Evolutionary conservation across 2,329 filamentous ascomycete genomes (phyloP).

Genomic region (Fusarium napiforme): DNA sequence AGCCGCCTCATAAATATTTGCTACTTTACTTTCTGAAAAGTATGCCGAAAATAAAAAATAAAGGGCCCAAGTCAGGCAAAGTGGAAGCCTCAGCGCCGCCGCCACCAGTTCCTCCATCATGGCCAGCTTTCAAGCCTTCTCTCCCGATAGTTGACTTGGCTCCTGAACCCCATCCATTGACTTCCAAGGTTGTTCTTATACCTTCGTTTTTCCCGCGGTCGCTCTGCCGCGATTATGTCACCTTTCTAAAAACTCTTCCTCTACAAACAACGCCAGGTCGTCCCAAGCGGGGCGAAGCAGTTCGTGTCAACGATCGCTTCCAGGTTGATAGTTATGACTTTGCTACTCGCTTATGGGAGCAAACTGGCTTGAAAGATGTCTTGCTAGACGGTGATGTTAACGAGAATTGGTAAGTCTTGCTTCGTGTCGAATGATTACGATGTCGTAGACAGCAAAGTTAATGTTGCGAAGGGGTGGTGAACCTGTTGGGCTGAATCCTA

Average conservation of each 20-base stretch:
- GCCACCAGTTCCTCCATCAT: slow-evolving; percentile 57
- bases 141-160: slow-evolving; percentile 73
- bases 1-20: not conserved
- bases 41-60: slow-evolving; percentile 50
- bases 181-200: slow-evolving; percentile 76
- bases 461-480: slow-evolving; percentile 76
- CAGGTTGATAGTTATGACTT: slow-evolving; percentile 82
- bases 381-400: slow-evolving; percentile 55
- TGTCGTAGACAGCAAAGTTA: slow-evolving; percentile 22
- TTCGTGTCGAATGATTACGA: not conserved
- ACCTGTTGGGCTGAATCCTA: slow-evolving; percentile 85
- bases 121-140: slow-evolving; percentile 78
- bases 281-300: slow-evolving; percentile 82
- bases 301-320: slow-evolving; percentile 89
- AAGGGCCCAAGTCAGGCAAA: slow-evolving; percentile 44
- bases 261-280: slow-evolving; percentile 81
- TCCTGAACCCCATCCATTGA: slow-evolving; percentile 62
- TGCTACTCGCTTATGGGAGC: slow-evolving; percentile 78
- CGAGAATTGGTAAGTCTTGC: slow-evolving; percentile 57
- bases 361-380: slow-evolving; percentile 77
- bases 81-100: slow-evolving; percentile 33
- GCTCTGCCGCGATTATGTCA: slow-evolving; percentile 80
- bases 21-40: not conserved
- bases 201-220: slow-evolving; percentile 78
- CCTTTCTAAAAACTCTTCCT: slow-evolving; percentile 75